Percentiles rank a stretch among this genome's conserved stretches.
Conservation (phyloP, 1,139 yeast genomes). For the Yamadazyma blattariae region DNA sequence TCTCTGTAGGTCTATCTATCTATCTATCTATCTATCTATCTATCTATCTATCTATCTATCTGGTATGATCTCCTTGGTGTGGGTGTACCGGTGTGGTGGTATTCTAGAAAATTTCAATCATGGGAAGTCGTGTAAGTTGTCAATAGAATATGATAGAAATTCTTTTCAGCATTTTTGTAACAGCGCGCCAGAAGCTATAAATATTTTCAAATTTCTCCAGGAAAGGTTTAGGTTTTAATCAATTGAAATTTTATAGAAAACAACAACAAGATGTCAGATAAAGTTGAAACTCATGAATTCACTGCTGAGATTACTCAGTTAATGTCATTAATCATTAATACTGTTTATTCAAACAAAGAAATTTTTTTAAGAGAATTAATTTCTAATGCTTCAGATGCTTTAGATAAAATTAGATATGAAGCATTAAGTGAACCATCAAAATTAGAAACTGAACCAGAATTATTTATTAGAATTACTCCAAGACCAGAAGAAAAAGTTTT, state of each 20-base stretch:
- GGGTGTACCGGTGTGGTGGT: neutral
- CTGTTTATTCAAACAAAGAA: constrained; percentile 99
- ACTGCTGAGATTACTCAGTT: constrained; percentile 99
- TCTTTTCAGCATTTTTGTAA: constrained; percentile 14
- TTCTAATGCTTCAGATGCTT: constrained; percentile 86
- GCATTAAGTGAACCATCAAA: constrained; percentile 89
- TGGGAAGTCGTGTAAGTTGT: constrained; percentile 5
- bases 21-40: no score
- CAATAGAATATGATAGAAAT: constrained; percentile 4
- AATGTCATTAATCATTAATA: constrained; percentile 99
- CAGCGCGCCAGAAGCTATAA: constrained; percentile 3
- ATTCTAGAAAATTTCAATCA: no score
- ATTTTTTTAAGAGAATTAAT: constrained; percentile 98
- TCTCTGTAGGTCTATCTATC: no score
- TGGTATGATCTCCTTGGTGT: no score
- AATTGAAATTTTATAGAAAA: neutral
- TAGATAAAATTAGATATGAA: constrained; percentile 96
- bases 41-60: no score
- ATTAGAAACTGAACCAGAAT: constrained; percentile 93
- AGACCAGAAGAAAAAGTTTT: constrained; percentile 89
- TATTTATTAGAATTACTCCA: constrained; percentile 97
- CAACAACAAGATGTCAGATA: constrained; percentile 47
- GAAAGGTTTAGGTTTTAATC: no score
- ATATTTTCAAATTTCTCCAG: neutral
- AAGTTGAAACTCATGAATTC: constrained; percentile 87